Conservation (phyloP, 768 basidiomycete species). For the Infundibulicybe gibba region DNA sequence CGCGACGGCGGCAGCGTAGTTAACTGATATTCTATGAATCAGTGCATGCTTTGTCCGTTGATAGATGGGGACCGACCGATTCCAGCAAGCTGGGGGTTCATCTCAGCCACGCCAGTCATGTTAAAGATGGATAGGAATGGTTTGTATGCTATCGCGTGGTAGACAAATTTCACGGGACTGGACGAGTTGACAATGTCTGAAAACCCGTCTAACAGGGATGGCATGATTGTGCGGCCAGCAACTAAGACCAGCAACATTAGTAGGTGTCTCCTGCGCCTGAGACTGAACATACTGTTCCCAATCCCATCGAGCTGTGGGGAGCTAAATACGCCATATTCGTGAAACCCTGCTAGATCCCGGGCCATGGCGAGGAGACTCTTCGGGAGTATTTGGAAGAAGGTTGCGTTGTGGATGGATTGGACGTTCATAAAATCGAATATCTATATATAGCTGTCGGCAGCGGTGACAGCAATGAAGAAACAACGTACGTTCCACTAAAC, state of each 20-base stretch:
- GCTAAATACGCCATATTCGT: slow-evolving; percentile 69
- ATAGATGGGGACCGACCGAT: slow-evolving; percentile 40
- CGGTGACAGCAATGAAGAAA: neutral
- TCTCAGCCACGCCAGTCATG: slow-evolving; percentile 57
- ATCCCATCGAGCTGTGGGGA: slow-evolving; percentile 50
- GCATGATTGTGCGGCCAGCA: slow-evolving; percentile 61
- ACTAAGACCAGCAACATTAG: slow-evolving; percentile 36
- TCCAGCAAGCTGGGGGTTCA: slow-evolving; percentile 49
- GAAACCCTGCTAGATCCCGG: slow-evolving; percentile 64
- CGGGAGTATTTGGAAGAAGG: slow-evolving; percentile 46
- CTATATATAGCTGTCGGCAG: slow-evolving; percentile 21
- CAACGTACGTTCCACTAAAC: slow-evolving; percentile 33
- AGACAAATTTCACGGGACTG: slow-evolving; percentile 53
- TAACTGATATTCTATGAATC: slow-evolving; percentile 32
- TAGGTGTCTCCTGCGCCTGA: neutral
- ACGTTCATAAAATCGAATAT: slow-evolving; percentile 77
- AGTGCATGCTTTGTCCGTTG: neutral
- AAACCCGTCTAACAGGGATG: slow-evolving; percentile 54
- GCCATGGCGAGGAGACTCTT: slow-evolving; percentile 47
- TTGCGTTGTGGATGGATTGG: slow-evolving; percentile 59
- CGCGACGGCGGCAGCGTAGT: slow-evolving; percentile 56
- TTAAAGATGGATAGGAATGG: slow-evolving; percentile 78
- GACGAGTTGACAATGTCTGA: slow-evolving; percentile 42
- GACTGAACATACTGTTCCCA: slow-evolving; percentile 47
- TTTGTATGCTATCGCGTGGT: slow-evolving; percentile 69